Evolutionary conservation across 176 grass and related monocot genomes (phyloP).

Genomic region (Echinochloa phyllopogon): DNA sequence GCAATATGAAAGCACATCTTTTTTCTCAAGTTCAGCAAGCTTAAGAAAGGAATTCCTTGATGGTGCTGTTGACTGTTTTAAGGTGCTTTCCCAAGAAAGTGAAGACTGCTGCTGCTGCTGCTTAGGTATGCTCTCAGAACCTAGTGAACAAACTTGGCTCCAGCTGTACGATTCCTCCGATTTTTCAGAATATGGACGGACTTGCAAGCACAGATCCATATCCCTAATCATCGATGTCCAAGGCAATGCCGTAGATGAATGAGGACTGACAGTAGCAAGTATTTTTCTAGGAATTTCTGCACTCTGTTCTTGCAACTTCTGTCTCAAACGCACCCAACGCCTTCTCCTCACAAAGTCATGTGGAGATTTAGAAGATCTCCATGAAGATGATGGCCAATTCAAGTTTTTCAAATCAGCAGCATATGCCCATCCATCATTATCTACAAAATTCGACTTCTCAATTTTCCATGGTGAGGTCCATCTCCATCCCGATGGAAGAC

Average conservation of each 20-base stretch:
- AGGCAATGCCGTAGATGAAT: constrained; percentile 72
- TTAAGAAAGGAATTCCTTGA: constrained; percentile 70
- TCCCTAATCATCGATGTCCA: constrained; percentile 75
- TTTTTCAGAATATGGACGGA: constrained; percentile 76
- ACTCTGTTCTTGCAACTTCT: constrained; percentile 58
- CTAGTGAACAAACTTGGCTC: constrained; percentile 76
- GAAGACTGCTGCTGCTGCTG: constrained; percentile 57
- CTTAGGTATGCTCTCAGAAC: constrained; percentile 60
- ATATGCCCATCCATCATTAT: constrained; percentile 95
- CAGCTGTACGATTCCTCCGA: constrained; percentile 69
- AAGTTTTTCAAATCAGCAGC: constrained; percentile 73
- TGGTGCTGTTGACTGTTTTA: constrained; percentile 54
- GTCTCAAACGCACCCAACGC: constrained; percentile 80
- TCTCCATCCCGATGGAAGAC: constrained; percentile 84
- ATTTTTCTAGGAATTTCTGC: constrained; percentile 65
- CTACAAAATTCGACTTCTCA: constrained; percentile 76
- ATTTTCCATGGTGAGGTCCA: constrained; percentile 97
- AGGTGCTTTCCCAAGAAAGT: constrained; percentile 60
- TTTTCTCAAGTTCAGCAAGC: constrained; percentile 90
- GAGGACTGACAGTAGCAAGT: constrained; percentile 76
- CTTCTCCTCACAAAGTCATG: constrained; percentile 81
- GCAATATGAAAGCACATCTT: constrained; percentile 79
- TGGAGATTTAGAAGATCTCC: constrained; percentile 75
- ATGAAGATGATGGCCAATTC: constrained; percentile 81
- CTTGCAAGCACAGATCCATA: constrained; percentile 85